These are phyloP conservation scores for Fusarium veterinarium DNA, from an alignment of 2,329 filamentous ascomycete species.

Conservation along the genomic window DNA sequence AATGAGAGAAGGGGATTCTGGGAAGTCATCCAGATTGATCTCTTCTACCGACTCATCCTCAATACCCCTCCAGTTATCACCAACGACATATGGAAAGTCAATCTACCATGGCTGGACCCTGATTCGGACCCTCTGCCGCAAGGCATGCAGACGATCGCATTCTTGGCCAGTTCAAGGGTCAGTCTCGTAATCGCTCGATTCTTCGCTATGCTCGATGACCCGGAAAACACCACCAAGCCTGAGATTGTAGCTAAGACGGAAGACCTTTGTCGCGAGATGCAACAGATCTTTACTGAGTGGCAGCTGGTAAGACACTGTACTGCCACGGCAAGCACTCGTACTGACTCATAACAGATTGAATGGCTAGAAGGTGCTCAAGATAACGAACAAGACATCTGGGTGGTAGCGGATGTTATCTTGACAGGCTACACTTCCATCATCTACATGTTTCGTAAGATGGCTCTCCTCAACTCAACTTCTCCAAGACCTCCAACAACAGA, in stretches of 20 bases:
- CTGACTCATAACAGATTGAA: slow-evolving; percentile 30
- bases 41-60: slow-evolving; percentile 47
- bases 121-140: slow-evolving; percentile 33
- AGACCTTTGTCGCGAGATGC: slow-evolving; percentile 44
- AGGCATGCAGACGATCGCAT: slow-evolving; percentile 42
- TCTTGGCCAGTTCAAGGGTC: slow-evolving; percentile 45
- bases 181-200: slow-evolving; percentile 47
- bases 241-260: slow-evolving; percentile 45
- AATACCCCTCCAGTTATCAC: slow-evolving; percentile 47
- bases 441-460: slow-evolving; percentile 51
- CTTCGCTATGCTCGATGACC: slow-evolving; percentile 45
- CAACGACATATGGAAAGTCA: slow-evolving; percentile 47
- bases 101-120: slow-evolving; percentile 47
- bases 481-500: slow-evolving; percentile 43
- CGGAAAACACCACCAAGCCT: slow-evolving; percentile 24
- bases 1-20: slow-evolving; percentile 47
- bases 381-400: slow-evolving; percentile 43
- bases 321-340: too few relatives aligned
- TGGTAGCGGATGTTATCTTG: slow-evolving; percentile 45
- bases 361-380: slow-evolving; percentile 37
- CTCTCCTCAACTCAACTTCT: slow-evolving; percentile 43
- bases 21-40: slow-evolving; percentile 49
- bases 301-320: slow-evolving; percentile 35
- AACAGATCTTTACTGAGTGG: slow-evolving; percentile 45
- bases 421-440: slow-evolving; percentile 48